A percentile compares a stretch with the other conserved stretches of the same genome.
These are phyloP conservation scores for Allium sativum DNA, from an alignment of 106 monocot genomes.

Conservation along the genomic window DNA sequence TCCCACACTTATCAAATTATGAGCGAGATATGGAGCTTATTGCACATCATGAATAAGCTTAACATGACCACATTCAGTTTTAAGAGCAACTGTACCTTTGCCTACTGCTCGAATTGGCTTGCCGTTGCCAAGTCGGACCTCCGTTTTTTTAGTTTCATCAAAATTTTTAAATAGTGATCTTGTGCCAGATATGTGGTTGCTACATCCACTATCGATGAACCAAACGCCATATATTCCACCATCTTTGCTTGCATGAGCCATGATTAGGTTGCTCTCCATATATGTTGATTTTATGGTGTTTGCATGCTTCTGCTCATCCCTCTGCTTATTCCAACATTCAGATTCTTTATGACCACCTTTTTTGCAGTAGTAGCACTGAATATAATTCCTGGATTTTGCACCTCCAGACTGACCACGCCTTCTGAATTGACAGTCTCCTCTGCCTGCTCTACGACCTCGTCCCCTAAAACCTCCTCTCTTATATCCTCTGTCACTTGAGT, in stretches of 20 bases:
- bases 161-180: no score
- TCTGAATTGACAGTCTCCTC: neutral
- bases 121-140: no score
- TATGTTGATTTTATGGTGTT: neutral
- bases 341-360: neutral
- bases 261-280: neutral
- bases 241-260: neutral
- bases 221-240: neutral
- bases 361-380: neutral
- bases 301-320: no score
- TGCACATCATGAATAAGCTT: no score
- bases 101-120: neutral
- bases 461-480: neutral
- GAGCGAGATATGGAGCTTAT: neutral
- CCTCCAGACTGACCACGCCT: neutral
- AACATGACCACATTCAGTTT: no score
- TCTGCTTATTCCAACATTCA: neutral
- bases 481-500: neutral
- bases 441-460: neutral
- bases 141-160: neutral
- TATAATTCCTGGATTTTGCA: neutral
- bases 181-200: no score
- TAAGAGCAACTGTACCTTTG: neutral
- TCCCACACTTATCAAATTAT: slow-evolving; percentile 5
- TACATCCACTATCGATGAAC: no score